These are phyloP conservation scores for Alternaria sp. DNA, from an alignment of 2,329 filamentous ascomycete species.

Conservation along the genomic window DNA sequence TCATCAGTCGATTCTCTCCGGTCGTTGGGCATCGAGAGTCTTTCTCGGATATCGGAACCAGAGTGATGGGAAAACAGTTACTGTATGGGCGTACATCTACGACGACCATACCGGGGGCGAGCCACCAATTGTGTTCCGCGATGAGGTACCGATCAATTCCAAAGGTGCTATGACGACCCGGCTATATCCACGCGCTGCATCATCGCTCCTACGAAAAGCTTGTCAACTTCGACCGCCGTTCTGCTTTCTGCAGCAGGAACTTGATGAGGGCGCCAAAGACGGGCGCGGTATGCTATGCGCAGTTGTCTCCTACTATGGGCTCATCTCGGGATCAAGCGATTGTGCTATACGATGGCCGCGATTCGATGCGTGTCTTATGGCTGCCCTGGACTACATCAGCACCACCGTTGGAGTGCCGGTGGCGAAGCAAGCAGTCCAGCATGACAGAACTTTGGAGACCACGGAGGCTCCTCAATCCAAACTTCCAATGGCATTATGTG, in stretches of 20 bases:
- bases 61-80: background rate
- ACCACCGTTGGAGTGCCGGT: background rate
- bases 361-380: background rate
- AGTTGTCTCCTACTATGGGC: constrained; percentile 3
- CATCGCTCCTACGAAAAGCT: constrained; percentile 3
- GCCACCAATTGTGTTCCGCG: constrained; percentile 1
- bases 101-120: background rate
- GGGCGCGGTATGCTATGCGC: background rate
- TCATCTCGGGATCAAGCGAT: background rate
- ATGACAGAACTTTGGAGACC: background rate
- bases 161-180: accelerated
- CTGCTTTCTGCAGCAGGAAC: background rate
- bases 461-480: background rate
- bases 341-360: background rate
- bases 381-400: constrained; percentile 1
- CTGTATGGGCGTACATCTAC: constrained; percentile 3
- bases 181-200: constrained; percentile 3
- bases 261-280: background rate
- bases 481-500: background rate
- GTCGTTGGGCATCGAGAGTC: background rate
- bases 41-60: background rate
- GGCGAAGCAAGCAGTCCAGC: background rate
- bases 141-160: background rate
- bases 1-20: background rate
- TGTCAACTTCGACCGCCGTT: background rate